Percentiles rank a stretch among this genome's conserved stretches.
Evolutionary conservation across 2,329 filamentous ascomycete species (phyloP).

Genomic region (Aspergillus pseudonomiae): DNA sequence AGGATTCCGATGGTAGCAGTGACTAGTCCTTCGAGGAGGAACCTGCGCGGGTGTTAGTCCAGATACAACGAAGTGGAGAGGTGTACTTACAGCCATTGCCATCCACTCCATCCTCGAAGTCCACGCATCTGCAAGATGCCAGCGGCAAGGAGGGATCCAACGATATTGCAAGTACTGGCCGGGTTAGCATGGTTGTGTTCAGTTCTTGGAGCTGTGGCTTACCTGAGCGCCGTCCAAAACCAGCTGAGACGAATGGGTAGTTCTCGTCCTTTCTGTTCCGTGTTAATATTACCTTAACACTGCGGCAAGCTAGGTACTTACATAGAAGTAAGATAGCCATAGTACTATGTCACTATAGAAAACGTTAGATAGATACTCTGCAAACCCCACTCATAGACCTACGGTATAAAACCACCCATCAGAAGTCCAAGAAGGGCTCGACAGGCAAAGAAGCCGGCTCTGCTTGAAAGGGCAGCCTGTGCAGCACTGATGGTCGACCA

Average conservation of each 20-base stretch:
- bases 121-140: conserved; percentile 38
- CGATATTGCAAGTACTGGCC: conserved; percentile 29
- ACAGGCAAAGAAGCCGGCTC: conserved; percentile 45
- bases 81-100: conserved; percentile 35
- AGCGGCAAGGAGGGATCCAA: conserved; percentile 47
- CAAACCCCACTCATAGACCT: background rate
- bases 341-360: background rate
- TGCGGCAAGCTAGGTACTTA: background rate
- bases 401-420: conserved; percentile 56
- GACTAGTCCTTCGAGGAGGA: background rate
- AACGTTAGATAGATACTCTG: background rate
- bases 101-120: conserved; percentile 30
- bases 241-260: conserved; percentile 31
- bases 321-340: background rate
- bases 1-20: conserved; percentile 46
- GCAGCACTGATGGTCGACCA: conserved; percentile 30
- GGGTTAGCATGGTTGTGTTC: conserved; percentile 35
- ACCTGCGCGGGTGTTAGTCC: conserved; percentile 7
- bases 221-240: conserved; percentile 23
- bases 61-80: background rate
- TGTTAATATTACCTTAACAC: background rate
- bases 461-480: conserved; percentile 31
- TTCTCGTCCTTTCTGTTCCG: conserved; percentile 3
- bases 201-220: too few relatives aligned
- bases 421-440: conserved; percentile 51